Evolutionary conservation across 495 filamentous ascomycete genomes (phyloP), one percentile per base, ranked within the genome.

Genomic region (Daldinia grandis): DNA sequence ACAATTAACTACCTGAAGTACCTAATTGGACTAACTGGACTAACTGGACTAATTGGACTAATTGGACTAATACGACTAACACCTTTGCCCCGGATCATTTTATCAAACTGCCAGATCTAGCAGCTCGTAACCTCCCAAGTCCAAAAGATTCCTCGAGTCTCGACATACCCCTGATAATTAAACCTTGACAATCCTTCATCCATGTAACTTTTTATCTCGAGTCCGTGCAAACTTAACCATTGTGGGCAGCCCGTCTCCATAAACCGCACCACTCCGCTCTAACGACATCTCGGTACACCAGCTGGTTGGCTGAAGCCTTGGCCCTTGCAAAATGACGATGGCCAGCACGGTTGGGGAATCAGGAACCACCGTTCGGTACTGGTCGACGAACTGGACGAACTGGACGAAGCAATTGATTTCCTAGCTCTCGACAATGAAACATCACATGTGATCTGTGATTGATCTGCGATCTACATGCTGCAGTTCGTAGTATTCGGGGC

Each of bases 331-430:
- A 68, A 72, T 72, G 60, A 68, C 56, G 70, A 72, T 72, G 50
- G 28, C 70, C 61, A 58, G 49, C 70, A 64, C 65, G 60, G 38
- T 58, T 72, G 60, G 64, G 70, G 69, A 68, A 68, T 71, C 69
- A 71, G 63, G 30, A 55, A 47, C 51, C 25, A 37, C 17, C 15
- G 56, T 72, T 63, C 60, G 47, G 58, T 49, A 19, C 42, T 12
- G 25, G 12, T 24, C 4, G 15, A 24, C 49, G 31, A 33, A 12
- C 31, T 33, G 31, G 15, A 24, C 49, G 31, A 33, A 12, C 31
- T 33, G 31, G 31, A 33, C 31, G 28, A 30, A 49, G 49, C 31
- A 37, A 28, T 49, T 33, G 33, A 15, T 49, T 8, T 28, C 12
- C 25, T 5, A 15, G 14, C 27, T 15, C 49, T 30, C 4, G 25